These are phyloP conservation scores for Begonia peltatifolia DNA, from an alignment of 306 rosid genomes.

Conservation along the genomic window DNA sequence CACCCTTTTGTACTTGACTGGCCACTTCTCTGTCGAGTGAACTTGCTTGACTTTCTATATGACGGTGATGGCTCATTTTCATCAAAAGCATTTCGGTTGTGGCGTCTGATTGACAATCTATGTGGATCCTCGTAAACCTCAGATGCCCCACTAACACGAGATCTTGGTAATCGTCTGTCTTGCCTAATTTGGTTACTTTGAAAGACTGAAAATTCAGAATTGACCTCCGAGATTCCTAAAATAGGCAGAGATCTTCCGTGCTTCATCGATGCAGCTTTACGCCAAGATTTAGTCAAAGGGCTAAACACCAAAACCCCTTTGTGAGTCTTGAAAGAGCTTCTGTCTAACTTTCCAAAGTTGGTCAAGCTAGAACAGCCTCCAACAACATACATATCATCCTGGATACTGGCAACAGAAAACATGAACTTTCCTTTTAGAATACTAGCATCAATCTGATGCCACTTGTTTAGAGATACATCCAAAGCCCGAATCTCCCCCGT, in stretches of 20 bases:
- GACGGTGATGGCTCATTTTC: slow-evolving; percentile 43
- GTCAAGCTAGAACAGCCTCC: slow-evolving; percentile 97
- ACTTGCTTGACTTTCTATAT: slow-evolving; percentile 54
- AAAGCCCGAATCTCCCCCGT: slow-evolving; percentile 85
- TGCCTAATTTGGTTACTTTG: slow-evolving; percentile 58
- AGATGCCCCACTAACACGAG: slow-evolving; percentile 67
- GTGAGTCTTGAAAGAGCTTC: slow-evolving; percentile 86
- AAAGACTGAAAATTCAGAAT: slow-evolving; percentile 42
- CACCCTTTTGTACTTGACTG: slow-evolving; percentile 39
- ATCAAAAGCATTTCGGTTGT: slow-evolving; percentile 38
- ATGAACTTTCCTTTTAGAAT: slow-evolving; percentile 82
- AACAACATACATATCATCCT: slow-evolving; percentile 68
- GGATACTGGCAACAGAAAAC: slow-evolving; percentile 71
- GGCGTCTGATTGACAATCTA: slow-evolving; percentile 80
- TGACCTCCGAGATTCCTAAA: slow-evolving; percentile 67
- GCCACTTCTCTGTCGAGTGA: slow-evolving; percentile 56
- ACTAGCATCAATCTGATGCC: slow-evolving; percentile 78
- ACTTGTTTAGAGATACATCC: slow-evolving; percentile 64
- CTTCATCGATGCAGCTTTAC: slow-evolving; percentile 79
- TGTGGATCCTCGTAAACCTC: slow-evolving; percentile 98
- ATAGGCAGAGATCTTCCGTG: slow-evolving; percentile 76
- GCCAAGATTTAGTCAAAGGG: slow-evolving; percentile 87
- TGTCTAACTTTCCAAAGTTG: slow-evolving; percentile 77
- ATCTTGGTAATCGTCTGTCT: slow-evolving; percentile 64
- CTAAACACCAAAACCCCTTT: slow-evolving; percentile 70